Percentiles rank a stretch among this genome's conserved stretches.
Evolutionary conservation across 768 basidiomycete genomes (phyloP).

Genomic region (Trametes punicea): DNA sequence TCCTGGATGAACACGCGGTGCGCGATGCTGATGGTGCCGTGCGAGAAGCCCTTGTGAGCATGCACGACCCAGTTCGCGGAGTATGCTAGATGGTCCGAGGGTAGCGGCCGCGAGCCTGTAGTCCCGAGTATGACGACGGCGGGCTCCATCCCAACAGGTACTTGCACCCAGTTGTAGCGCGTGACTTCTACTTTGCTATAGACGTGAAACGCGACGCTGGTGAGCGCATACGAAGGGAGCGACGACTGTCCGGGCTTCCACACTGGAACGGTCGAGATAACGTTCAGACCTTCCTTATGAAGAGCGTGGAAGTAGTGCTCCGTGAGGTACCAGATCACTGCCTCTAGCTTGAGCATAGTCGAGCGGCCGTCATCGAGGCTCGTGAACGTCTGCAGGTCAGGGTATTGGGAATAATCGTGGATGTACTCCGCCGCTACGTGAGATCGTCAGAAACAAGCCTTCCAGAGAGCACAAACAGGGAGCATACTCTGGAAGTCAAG

Average conservation of each 20-base stretch:
- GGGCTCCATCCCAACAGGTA: constrained; percentile 19
- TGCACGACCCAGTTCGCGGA: constrained; percentile 25
- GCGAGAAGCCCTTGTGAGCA: constrained; percentile 20
- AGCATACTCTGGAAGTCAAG: constrained; percentile 27
- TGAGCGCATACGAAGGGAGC: constrained; percentile 23
- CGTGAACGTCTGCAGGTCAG: constrained; percentile 20
- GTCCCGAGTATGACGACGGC: constrained; percentile 28
- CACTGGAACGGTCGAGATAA: constrained; percentile 28
- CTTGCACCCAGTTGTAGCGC: constrained; percentile 21
- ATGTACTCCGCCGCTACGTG: constrained; percentile 25
- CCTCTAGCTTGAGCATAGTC: constrained; percentile 22
- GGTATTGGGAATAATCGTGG: constrained; percentile 27
- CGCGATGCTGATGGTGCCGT: constrained; percentile 28
- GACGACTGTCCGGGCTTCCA: constrained; percentile 11
- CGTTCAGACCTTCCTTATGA: constrained; percentile 20
- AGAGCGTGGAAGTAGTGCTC: constrained; percentile 27
- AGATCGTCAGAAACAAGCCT: neutral
- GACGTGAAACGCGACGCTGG: constrained; percentile 23
- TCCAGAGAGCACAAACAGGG: too few species aligned
- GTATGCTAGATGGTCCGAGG: constrained; percentile 20
- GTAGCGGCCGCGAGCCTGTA: constrained; percentile 20
- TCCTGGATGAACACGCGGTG: constrained; percentile 28
- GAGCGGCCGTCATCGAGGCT: constrained; percentile 11
- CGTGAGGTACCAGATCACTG: constrained; percentile 25
- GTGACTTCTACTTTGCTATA: constrained; percentile 22